Evolutionary conservation across 2,329 filamentous ascomycete genomes (phyloP).

Genomic region (Venturia carpophila): DNA sequence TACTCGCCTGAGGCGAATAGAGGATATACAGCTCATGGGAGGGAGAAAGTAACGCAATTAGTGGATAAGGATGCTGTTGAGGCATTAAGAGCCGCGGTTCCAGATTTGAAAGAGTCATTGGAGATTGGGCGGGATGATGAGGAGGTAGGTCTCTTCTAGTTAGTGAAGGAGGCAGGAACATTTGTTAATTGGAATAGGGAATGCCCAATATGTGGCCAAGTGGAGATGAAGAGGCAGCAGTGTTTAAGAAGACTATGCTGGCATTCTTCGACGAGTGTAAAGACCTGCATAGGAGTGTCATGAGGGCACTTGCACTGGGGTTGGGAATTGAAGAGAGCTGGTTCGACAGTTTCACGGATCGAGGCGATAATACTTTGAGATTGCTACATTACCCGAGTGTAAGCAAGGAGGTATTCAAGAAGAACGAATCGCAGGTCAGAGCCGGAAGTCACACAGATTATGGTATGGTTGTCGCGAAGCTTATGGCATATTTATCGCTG

Average conservation of each 20-base stretch:
- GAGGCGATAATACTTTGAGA: constrained; percentile 47
- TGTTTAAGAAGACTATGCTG: constrained; percentile 66
- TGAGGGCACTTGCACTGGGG: constrained; percentile 77
- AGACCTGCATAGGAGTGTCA: constrained; percentile 64
- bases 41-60: constrained; percentile 34
- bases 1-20: constrained; percentile 41
- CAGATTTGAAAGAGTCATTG: constrained; percentile 49
- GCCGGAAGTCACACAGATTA: constrained; percentile 72
- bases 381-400: constrained; percentile 72
- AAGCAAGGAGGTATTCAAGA: constrained; percentile 54
- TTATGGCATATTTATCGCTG: neutral
- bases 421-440: constrained; percentile 61
- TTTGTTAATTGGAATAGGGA: constrained; percentile 25
- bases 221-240: constrained; percentile 44
- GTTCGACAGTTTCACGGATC: constrained; percentile 68
- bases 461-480: constrained; percentile 27
- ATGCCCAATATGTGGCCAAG: constrained; percentile 74
- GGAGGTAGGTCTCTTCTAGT: constrained; percentile 23
- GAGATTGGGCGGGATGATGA: constrained; percentile 56
- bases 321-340: constrained; percentile 63
- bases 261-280: constrained; percentile 70
- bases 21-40: constrained; percentile 40
- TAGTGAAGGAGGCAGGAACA: no score
- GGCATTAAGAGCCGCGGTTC: constrained; percentile 29
- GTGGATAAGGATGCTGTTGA: constrained; percentile 31